Conservation (phyloP, 2,329 filamentous ascomycete species). For the Pestalotiopsis sp. region DNA sequence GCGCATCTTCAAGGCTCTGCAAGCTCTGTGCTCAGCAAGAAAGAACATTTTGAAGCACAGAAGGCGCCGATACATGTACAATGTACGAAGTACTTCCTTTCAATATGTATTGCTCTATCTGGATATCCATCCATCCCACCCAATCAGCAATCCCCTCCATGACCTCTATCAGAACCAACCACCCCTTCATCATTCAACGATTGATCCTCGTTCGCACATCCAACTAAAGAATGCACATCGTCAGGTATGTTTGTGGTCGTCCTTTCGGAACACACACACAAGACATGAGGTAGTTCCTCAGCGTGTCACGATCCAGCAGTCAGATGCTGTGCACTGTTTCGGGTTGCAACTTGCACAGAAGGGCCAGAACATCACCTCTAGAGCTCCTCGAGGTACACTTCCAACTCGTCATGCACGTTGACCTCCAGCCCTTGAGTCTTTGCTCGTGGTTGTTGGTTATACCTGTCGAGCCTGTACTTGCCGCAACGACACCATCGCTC, state of each 20-base stretch:
- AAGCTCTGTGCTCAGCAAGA: not conserved
- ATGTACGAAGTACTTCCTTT: not conserved
- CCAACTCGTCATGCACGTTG: no score
- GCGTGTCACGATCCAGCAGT: not conserved
- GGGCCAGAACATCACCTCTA: no score
- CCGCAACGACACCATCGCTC: not conserved
- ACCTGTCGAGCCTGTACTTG: not conserved
- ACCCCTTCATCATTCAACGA: not conserved
- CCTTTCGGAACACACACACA: not conserved
- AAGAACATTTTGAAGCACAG: not conserved
- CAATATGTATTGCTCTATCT: conserved; percentile 1
- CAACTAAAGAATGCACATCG: not conserved
- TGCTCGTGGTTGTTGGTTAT: not conserved
- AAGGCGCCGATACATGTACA: not conserved
- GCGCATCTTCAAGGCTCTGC: not conserved
- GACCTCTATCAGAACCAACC: not conserved
- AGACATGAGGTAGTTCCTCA: not conserved
- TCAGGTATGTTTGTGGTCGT: not conserved
- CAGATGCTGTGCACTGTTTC: no score
- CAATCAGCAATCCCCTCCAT: not conserved
- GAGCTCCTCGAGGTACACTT: no score
- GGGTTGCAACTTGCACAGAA: no score
- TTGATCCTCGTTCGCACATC: not conserved
- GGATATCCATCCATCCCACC: not conserved
- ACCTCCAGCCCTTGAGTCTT: not conserved